These are phyloP conservation scores for Cavenderia fasciculata DNA, from an alignment of 78 protist species.

Conservation along the genomic window DNA sequence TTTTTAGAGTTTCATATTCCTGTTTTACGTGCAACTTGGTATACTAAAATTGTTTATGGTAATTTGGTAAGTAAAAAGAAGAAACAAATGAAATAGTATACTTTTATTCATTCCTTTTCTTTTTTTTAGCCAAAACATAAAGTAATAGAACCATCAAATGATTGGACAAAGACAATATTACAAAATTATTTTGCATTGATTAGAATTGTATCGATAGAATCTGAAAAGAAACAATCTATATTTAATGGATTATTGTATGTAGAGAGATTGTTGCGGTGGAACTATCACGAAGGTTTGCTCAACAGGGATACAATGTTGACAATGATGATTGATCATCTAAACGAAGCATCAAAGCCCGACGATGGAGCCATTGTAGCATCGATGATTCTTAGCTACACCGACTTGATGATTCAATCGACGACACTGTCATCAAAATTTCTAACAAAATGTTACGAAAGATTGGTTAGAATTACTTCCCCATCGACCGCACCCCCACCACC, in stretches of 20 bases:
- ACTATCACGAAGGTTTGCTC: slow-evolving; percentile 41
- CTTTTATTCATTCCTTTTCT: too few species aligned
- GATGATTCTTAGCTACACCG: slow-evolving; percentile 25
- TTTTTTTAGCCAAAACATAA: slow-evolving; percentile 51
- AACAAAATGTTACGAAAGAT: slow-evolving; percentile 25
- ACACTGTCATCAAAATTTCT: slow-evolving; percentile 27
- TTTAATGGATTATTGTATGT: slow-evolving; percentile 34
- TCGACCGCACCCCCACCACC: not conserved
- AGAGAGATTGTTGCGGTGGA: slow-evolving; percentile 45
- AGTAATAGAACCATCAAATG: slow-evolving; percentile 46
- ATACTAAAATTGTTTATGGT: slow-evolving; percentile 69
- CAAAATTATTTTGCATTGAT: slow-evolving; percentile 54
- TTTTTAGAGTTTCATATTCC: slow-evolving; percentile 64
- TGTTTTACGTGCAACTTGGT: slow-evolving; percentile 71
- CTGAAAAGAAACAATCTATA: not conserved
- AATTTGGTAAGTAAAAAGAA: slow-evolving; percentile 42
- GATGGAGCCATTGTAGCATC: slow-evolving; percentile 32
- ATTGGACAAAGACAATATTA: slow-evolving; percentile 61
- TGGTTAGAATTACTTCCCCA: not conserved
- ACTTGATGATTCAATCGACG: slow-evolving; percentile 18
- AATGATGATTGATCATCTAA: slow-evolving; percentile 56
- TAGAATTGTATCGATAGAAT: slow-evolving; percentile 20
- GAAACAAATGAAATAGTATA: too few species aligned
- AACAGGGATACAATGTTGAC: slow-evolving; percentile 53
- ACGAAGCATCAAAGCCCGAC: slow-evolving; percentile 34